Evolutionary conservation across 306 rosid species (phyloP).

Genomic region (Cicer judaicum): DNA sequence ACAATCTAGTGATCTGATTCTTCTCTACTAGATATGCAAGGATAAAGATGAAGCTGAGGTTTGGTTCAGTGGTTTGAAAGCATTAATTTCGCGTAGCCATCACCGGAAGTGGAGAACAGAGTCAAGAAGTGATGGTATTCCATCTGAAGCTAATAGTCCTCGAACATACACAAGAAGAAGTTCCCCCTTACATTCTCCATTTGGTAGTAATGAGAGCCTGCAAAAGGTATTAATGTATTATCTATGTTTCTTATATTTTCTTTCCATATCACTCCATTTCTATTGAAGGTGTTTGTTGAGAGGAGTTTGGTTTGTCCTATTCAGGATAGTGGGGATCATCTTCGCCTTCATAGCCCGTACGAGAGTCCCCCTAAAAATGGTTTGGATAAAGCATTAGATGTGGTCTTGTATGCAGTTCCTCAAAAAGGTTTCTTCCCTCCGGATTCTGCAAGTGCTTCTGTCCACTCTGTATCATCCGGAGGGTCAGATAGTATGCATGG

Average conservation of each 20-base stretch:
- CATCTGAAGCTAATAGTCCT: slow-evolving; percentile 97
- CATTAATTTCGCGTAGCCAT: slow-evolving; percentile 86
- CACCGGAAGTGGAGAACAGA: slow-evolving; percentile 95
- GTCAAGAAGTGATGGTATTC: slow-evolving; percentile 95
- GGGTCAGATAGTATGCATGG: slow-evolving; percentile 96
- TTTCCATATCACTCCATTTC: slow-evolving; percentile 25
- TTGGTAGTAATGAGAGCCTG: slow-evolving; percentile 93
- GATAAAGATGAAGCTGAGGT: slow-evolving; percentile 99
- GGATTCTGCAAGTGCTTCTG: slow-evolving; percentile 93
- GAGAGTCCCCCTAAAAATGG: slow-evolving; percentile 98
- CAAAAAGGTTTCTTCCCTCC: slow-evolving; percentile 91
- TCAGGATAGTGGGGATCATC: slow-evolving; percentile 90
- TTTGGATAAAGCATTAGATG: slow-evolving; percentile 88
- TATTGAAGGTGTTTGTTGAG: slow-evolving; percentile 38
- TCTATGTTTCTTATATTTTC: slow-evolving; percentile 18
- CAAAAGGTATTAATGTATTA: slow-evolving; percentile 71
- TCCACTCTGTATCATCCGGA: slow-evolving; percentile 94
- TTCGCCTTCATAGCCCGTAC: slow-evolving; percentile 90
- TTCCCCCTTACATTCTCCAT: slow-evolving; percentile 91
- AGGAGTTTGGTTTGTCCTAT: slow-evolving; percentile 45
- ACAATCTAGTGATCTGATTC: slow-evolving; percentile 46
- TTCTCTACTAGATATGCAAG: slow-evolving; percentile 85
- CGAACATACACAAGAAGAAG: slow-evolving; percentile 94
- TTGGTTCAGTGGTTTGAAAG: slow-evolving; percentile 99
- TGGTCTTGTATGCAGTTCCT: slow-evolving; percentile 77